Base-by-base conservation (phyloP, 768 basidiomycete species). In the Trametes sanguinea region DNA sequence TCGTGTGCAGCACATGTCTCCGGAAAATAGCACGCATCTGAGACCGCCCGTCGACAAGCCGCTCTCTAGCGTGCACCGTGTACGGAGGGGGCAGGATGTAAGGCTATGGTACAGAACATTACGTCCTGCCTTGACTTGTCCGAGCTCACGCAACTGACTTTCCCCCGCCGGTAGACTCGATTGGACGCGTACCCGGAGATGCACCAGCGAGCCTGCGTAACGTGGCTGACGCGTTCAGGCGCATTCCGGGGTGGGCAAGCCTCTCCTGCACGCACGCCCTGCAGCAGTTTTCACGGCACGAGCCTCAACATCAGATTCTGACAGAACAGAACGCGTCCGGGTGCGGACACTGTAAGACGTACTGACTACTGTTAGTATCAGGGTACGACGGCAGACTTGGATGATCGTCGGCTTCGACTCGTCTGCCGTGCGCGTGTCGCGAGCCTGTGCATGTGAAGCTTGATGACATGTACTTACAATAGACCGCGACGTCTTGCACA, bases 271-370 rank as follows among this genome's bases (percentile, higher is more conserved):
- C 22, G 22, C 22, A 22, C 22, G 22, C 22, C 22, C 22, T 22
- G 22, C 10, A 51, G 35, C 35, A 53, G 22, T 22, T 53, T 22
- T 17, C n/a, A 1, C 35, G 37, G 2, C 10, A 7, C 9, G 22
- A 22, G 22, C 22, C 22, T 22, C 37, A 42, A 1, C 22, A 57
- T 57, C 48, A 57, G 48, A 50, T 51, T 57, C 57, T 57, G 57
- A 57, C 57, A 50, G 48, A 42, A 57, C 22, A 22, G 22, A 22
- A 22, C 47, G 44, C 35, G 45, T 42, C 29, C 35, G n/a, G 14
- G 11, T 33, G n/a, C 22, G 10, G 29, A 14, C 17, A 27, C 13
- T 27, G 13, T 32, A 27, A 27, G 29, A 17, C 6, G 40, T 11
- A 43, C 29, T 27, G 27, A 29, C 54, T 44, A 45, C 54, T 39